These are phyloP conservation scores for Claviceps cyperi DNA, from an alignment of 2,329 filamentous ascomycete species.

Conservation along the genomic window DNA sequence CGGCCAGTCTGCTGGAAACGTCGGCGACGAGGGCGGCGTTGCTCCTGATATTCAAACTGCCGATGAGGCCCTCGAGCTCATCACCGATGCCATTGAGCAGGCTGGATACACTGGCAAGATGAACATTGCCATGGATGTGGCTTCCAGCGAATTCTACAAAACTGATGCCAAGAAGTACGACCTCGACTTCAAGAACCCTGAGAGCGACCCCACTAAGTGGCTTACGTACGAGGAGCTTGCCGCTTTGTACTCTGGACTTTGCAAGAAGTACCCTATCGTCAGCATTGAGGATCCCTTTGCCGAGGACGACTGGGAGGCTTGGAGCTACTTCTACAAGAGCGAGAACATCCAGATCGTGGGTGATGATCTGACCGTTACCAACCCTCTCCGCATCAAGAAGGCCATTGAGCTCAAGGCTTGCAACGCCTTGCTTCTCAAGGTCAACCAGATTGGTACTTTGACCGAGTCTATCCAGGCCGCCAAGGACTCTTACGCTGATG, in stretches of 20 bases:
- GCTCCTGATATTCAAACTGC: conserved; percentile 96
- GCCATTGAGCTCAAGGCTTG: conserved; percentile 97
- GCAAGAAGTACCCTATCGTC: conserved; percentile 95
- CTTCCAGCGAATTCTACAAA: conserved; percentile 99
- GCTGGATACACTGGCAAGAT: conserved; percentile 93
- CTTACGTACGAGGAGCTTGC: conserved; percentile 97
- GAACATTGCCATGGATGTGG: conserved; percentile 98
- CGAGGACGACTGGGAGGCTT: conserved; percentile 99
- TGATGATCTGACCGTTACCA: conserved; percentile 98
- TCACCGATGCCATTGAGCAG: conserved; percentile 84
- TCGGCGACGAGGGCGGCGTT: conserved; percentile 98
- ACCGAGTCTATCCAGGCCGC: conserved; percentile 98
- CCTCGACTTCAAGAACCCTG: conserved; percentile 99
- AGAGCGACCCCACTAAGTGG: conserved; percentile 93
- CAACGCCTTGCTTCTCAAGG: conserved; percentile 96
- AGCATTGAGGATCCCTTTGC: conserved; percentile 98
- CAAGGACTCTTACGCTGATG: conserved; percentile 91
- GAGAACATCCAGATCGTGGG: conserved; percentile 96
- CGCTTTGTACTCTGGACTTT: conserved; percentile 73
- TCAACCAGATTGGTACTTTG: conserved; percentile 99
- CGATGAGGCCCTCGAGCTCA: conserved; percentile 92
- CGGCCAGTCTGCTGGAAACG: conserved; percentile 95
- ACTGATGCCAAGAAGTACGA: conserved; percentile 97
- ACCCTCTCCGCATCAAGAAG: conserved; percentile 98
- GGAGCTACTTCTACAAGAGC: conserved; percentile 99